Percentiles rank a stretch among this genome's conserved stretches.
Evolutionary conservation across 148 eudicot genomes (phyloP).

Genomic region (Heliosperma pusillum): DNA sequence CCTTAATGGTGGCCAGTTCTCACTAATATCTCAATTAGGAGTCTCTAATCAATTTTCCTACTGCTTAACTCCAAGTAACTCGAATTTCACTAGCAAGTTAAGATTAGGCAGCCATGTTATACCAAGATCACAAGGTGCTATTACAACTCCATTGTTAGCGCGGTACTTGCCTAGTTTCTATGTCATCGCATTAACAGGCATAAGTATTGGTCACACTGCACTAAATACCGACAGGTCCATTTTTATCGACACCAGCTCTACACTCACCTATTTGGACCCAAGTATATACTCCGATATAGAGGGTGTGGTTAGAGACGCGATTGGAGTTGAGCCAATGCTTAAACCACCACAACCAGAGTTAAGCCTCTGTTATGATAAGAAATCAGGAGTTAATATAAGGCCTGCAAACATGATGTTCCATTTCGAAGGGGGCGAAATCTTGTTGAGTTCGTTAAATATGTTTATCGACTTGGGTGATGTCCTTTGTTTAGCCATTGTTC

Average conservation of each 20-base stretch:
- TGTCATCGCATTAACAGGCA: constrained; percentile 10
- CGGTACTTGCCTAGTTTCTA: constrained; percentile 12
- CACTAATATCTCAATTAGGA: constrained; percentile 33
- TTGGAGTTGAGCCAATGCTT: constrained; percentile 1
- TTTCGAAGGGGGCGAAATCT: constrained; percentile 18
- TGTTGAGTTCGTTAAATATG: not conserved
- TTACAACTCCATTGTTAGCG: constrained; percentile 6
- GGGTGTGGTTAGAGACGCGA: not conserved
- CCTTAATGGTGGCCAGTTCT: constrained; percentile 38
- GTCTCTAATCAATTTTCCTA: constrained; percentile 39
- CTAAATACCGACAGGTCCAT: not conserved
- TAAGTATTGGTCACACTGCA: not conserved
- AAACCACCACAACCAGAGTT: not conserved
- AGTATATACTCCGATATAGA: constrained; percentile 4
- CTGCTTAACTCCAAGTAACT: constrained; percentile 28
- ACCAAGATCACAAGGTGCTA: not conserved
- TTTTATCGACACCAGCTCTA: constrained; percentile 22
- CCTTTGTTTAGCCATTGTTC: constrained; percentile 30
- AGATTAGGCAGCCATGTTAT: constrained; percentile 9
- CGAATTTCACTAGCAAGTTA: constrained; percentile 20
- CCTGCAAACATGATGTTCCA: constrained; percentile 1
- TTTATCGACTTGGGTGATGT: not conserved
- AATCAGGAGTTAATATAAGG: not conserved
- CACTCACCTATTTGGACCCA: constrained; percentile 14
- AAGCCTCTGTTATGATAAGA: constrained; percentile 19